Conservation (phyloP, 352 stramenopile species). For the Peronosclerospora sorghi region DNA sequence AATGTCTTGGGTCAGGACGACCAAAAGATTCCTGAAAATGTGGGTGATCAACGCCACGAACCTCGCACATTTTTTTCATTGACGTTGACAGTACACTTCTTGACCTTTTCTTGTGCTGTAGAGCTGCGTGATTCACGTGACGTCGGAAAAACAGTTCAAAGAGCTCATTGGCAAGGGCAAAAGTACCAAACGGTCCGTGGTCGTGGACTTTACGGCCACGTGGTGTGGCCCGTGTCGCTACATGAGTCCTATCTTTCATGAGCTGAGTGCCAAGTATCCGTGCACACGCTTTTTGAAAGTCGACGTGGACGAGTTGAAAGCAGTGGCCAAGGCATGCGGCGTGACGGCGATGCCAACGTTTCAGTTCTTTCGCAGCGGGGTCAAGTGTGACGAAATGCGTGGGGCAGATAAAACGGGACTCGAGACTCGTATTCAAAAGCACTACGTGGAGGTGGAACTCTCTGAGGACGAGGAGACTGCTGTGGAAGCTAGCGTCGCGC, state of each 20-base stretch:
- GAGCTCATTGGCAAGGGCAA: constrained; percentile 62
- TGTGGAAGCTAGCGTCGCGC: constrained; percentile 4
- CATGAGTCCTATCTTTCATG: constrained; percentile 79
- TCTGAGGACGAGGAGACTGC: constrained; percentile 45
- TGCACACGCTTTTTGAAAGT: constrained; percentile 84
- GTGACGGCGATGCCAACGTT: constrained; percentile 94
- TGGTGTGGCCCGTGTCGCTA: constrained; percentile 84
- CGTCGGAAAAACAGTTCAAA: constrained; percentile 56
- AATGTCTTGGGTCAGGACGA: constrained; percentile 50
- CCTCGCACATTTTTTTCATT: background rate
- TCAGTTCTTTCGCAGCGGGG: constrained; percentile 87
- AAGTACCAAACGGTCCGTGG: constrained; percentile 52
- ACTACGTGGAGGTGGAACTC: constrained; percentile 71
- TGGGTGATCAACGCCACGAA: constrained; percentile 2
- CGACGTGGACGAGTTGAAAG: constrained; percentile 78
- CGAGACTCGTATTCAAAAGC: constrained; percentile 52
- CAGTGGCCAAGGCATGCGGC: constrained; percentile 33
- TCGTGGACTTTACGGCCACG: constrained; percentile 83
- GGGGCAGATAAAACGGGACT: constrained; percentile 68
- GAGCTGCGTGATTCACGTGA: constrained; percentile 64
- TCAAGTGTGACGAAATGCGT: constrained; percentile 81
- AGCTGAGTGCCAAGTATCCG: constrained; percentile 76
- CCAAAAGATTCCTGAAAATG: constrained; percentile 35
- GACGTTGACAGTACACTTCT: background rate
- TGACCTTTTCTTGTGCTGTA: constrained; percentile 8